Base-by-base conservation (phyloP, 1,284 basidiomycete species). In the Prillingera fragicola region DNA sequence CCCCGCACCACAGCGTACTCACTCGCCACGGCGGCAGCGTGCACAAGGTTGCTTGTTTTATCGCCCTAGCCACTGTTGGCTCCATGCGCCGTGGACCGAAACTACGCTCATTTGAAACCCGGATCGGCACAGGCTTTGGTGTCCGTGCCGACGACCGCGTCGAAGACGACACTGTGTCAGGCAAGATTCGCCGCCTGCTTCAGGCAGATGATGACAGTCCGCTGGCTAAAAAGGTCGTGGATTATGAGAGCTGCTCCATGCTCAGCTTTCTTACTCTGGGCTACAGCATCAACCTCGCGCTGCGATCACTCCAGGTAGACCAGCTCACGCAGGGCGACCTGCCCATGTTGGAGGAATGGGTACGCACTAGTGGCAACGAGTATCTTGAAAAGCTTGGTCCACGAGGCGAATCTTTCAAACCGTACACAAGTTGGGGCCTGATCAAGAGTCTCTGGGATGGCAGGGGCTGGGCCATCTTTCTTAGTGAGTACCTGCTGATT, bases 221-320 rank as follows among this genome's bases (percentile, higher is more conserved):
- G 19, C 41, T 51, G 8, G 48, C 54, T 26, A 23, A 45, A 12
- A 62, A 67, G 33, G 68, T 71, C 1, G 49, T 68, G 22, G 69
- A 71, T 46, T 69, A 65, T 39, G 52, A 47, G 17, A 55, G 59
- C 33, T 66, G 55, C 17, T 61, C 63, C 12, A 61, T 71, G 56
- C 48, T 71, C 2, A 57, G 52, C 17, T 65, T 70, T 31, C 35
- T 67, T 25, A 55, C 61, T 10, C 50, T 70, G 2, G 54, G 50
- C 25, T 69, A 67, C 60, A 65, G 58, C 28, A 41, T 58, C 3
- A 38, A 43, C 5, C 55, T 69, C 7, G 63, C 56, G 0, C 33
- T 38, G 12, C 43, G 47, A 15, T 66, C 63, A 8, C 49, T 53
- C 24, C 32, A 51, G 17, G 59, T 60, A 10, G 50, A 50, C 5